Base-by-base conservation (phyloP, 768 basidiomycete genomes). In the Tylopilus balloui region DNA sequence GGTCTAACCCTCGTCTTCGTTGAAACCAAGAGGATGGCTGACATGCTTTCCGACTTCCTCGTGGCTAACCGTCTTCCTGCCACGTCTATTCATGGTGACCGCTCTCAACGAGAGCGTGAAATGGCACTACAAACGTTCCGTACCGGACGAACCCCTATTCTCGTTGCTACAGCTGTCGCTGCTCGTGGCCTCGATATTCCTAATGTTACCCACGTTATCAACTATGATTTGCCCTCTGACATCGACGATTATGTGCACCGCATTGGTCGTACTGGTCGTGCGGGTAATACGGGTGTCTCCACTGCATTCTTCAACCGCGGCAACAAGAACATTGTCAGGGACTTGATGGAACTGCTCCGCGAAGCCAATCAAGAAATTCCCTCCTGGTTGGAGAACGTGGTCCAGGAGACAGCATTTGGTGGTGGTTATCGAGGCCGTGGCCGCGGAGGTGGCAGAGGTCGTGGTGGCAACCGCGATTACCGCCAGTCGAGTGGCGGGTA, bases 241-340 rank as follows among this genome's bases (percentile, higher is more conserved):
- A 94, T 99, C 55, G 96, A 98, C 64, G 96, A 99, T 70, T 99
- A 98, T 71, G 94, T 98, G 39, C 94, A 98, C 67, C 93, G 92
- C 63, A 95, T 94, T 61, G 92, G 92, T 76, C 88, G 93, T 76
- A 95, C 93, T 13, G 96, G 96, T 38, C 94, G 96, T 80, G 96
- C 96, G 9, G 96, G 96, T 42, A 99, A 99, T 76, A 91, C 88
- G 11, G 96, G 96, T 76, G 79, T 85, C 56, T 86, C 88, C 21
- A 99, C 96, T 13, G 92, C 95, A 6, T 98, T 99, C 78, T 92
- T 92, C 78, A 92, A 92, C 66, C 80, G 91, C 13, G 87, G 88
- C 46, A 97, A 96, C 74, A 86, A 84, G 68, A 88, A 88, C 67
- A 93, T 97, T 52, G 92, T 88, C 47, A 81, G 85, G 48, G 94